phyloP scores from a whole-genome alignment of 495 filamentous ascomycete genomes.

The Pyronema omphalodes region DNA sequence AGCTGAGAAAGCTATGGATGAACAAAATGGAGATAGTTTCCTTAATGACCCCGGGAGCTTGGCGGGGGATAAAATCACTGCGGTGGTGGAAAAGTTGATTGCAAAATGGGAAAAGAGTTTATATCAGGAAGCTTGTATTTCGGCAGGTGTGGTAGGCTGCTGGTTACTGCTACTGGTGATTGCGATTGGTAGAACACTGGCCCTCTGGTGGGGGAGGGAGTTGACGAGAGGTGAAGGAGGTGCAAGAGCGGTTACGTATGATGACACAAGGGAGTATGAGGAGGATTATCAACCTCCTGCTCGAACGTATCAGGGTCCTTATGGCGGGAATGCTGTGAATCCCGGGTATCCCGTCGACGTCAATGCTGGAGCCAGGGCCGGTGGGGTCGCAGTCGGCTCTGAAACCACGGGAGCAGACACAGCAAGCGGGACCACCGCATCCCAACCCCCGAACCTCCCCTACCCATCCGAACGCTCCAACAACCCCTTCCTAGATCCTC shows the following conservation, averaged over 20 bases:
- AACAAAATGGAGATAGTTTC: constrained; percentile 42
- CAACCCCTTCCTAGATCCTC: no score
- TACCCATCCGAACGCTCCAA: no score
- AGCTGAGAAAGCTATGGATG: constrained; percentile 41
- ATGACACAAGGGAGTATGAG: no score
- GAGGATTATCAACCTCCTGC: no score
- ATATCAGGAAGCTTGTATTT: constrained; percentile 57
- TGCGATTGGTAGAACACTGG: constrained; percentile 47
- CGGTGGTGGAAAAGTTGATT: constrained; percentile 48
- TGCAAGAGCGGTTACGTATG: not conserved
- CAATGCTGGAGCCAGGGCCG: no score
- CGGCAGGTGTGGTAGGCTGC: constrained; percentile 44
- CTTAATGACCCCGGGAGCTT: constrained; percentile 48
- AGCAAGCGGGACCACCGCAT: no score
- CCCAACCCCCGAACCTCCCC: no score
- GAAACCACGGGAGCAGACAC: no score
- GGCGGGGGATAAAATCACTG: constrained; percentile 63
- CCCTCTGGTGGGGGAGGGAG: constrained; percentile 31
- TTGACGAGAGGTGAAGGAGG: constrained; percentile 37
- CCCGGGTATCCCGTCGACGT: no score
- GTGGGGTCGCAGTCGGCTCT: no score
- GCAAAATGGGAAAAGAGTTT: constrained; percentile 44
- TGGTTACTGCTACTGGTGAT: constrained; percentile 62
- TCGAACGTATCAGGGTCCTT: no score
- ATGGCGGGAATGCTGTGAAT: no score